These are phyloP conservation scores for Russula sp. DNA, from an alignment of 768 basidiomycete species.

Conservation along the genomic window DNA sequence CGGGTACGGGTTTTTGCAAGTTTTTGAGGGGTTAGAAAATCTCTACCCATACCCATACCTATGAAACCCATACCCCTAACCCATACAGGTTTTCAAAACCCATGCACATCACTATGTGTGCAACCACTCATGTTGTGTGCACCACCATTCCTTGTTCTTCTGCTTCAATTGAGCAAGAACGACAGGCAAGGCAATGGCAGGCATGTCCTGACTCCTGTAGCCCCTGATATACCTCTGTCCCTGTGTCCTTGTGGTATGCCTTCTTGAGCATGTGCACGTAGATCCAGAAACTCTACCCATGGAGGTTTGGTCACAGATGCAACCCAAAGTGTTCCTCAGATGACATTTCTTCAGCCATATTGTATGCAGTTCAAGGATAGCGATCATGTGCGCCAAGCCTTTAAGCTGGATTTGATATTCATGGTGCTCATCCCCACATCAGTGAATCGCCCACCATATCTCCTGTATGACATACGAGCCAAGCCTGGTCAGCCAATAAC, in stretches of 20 bases:
- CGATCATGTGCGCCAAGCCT: conserved; percentile 87
- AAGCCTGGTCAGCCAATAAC: conserved; percentile 14
- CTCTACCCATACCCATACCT: too few relatives aligned
- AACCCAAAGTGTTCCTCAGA: conserved; percentile 79
- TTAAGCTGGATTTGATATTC: conserved; percentile 97
- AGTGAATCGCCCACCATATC: conserved; percentile 81
- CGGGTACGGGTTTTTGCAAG: too few relatives aligned
- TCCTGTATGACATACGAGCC: conserved; percentile 52
- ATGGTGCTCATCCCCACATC: conserved; percentile 96
- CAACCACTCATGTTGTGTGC: conserved; percentile 92
- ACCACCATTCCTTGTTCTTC: conserved; percentile 97
- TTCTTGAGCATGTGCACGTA: conserved; percentile 94
- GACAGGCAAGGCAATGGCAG: conserved; percentile 86
- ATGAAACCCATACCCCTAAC: too few relatives aligned
- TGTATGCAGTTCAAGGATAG: conserved; percentile 83
- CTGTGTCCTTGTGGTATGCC: conserved; percentile 82
- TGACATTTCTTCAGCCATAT: conserved; percentile 85
- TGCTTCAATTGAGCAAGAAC: conserved; percentile 84
- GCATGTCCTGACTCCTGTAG: conserved; percentile 92
- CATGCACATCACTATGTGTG: too few relatives aligned
- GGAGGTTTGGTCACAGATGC: conserved; percentile 81
- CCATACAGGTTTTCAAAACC: too few relatives aligned
- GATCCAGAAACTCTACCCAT: conserved; percentile 80
- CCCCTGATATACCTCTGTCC: conserved; percentile 73
- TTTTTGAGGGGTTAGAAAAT: too few relatives aligned